Conservation (phyloP, 2,329 filamentous ascomycete species). For the Claviceps citrina region DNA sequence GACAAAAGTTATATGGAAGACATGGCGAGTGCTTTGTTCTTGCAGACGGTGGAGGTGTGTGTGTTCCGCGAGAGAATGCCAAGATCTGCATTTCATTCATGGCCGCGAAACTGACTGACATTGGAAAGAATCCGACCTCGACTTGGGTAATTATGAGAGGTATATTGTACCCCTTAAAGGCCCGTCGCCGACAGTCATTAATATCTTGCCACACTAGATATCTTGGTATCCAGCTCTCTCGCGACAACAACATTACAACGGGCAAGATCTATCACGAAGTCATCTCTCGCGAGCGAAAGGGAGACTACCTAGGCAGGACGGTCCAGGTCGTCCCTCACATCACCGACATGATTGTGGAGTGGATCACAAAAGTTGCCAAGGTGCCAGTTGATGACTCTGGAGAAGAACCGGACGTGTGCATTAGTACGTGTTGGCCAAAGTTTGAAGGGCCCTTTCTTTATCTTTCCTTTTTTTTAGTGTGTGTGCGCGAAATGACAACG, state of each 20-base stretch:
- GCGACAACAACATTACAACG: constrained; percentile 92
- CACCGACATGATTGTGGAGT: constrained; percentile 81
- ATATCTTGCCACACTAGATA: constrained; percentile 29
- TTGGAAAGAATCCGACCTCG: constrained; percentile 28
- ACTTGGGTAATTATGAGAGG: constrained; percentile 42
- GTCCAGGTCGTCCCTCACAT: constrained; percentile 88
- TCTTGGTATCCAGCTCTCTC: constrained; percentile 63
- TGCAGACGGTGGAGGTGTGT: constrained; percentile 52
- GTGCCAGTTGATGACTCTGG: constrained; percentile 76
- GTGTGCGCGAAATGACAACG: too few relatives aligned
- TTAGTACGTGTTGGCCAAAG: constrained; percentile 41
- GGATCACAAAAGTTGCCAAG: constrained; percentile 73
- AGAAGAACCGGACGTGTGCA: constrained; percentile 78
- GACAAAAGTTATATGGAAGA: constrained; percentile 23
- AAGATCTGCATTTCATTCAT: too few relatives aligned
- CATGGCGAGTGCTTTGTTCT: constrained; percentile 86
- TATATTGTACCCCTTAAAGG: constrained; percentile 10
- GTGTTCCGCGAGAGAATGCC: too few relatives aligned
- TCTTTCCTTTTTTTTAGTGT: neutral
- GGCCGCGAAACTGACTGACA: neutral
- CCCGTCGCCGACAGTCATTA: neutral
- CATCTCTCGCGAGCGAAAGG: constrained; percentile 30
- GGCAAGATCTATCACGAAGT: constrained; percentile 71
- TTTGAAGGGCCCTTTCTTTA: neutral
- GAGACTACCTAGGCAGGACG: constrained; percentile 71